Base-by-base conservation (phyloP, 2,329 filamentous ascomycete genomes). In the Fusarium devonianum region DNA sequence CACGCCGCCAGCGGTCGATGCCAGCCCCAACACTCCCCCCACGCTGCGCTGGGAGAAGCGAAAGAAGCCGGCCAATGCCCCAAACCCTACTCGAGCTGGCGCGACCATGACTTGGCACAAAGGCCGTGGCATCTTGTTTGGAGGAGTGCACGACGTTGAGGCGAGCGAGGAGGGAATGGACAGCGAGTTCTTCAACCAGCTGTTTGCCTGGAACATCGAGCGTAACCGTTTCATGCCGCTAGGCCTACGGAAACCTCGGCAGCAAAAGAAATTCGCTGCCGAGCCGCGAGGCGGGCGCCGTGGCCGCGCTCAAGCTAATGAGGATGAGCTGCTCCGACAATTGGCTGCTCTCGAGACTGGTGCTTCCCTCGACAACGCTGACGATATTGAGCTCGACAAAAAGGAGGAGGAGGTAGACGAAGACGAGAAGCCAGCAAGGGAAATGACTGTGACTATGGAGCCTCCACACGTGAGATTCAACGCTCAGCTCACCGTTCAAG, bases 51-150 rank as follows among this genome's bases (percentile, higher is more conserved):
- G 94, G 94, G 94, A 99, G 74, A 86, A 87, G 57, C 82, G 94
- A 49, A 99, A 97, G 80, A 89, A 88, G 73, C 92, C 94, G 1
- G 90, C 89, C 19, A 99, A 99, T 68, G 77, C 89, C 7, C 94
- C 94, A 0, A 89, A 85, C 57, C 94, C 94, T 5, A 73, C 88
- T 10, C 85, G 94, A 16, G 92, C 92, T 3, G 94, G 94, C 22
- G 86, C 91, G 1, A 97, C 93, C 2, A 97, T 97, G 92, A 85
- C 91, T 0, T 90, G 87, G 70, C 94, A 99, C 74, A 94, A 93
- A 72, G 92, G 93, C 1, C 85, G 94, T 53, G 94, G 94, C 1
- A 93, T 99, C 48, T 75, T 91, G 65, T 97, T 97, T 69, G 94
- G 94, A 33, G 94, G 94, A 41, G 94, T 99, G 4, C 91, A 97